phyloP scores from a whole-genome alignment of 768 basidiomycete species.

The Rhodotorula kratochvilovae region DNA sequence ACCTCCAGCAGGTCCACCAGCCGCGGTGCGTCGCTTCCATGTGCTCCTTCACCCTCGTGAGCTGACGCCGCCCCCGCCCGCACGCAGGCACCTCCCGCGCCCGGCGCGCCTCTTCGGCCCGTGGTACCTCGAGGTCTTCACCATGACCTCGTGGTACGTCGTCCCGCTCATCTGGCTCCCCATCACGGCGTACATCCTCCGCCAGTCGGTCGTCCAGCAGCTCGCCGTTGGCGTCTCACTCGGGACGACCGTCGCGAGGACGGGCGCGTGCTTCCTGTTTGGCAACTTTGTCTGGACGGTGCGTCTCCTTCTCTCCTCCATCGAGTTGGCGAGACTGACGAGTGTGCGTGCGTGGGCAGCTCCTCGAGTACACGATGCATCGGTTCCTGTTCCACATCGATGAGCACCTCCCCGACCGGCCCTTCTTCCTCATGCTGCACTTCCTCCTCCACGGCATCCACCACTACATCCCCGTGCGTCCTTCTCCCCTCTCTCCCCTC shows the following conservation, averaged over 20 bases:
- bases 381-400: slow-evolving; percentile 98
- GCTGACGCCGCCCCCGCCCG: neutral
- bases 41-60: slow-evolving; percentile 47
- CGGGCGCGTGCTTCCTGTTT: slow-evolving; percentile 65
- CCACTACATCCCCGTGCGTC: slow-evolving; percentile 81
- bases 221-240: slow-evolving; percentile 50
- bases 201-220: slow-evolving; percentile 71
- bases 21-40: slow-evolving; percentile 72
- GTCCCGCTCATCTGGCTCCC: slow-evolving; percentile 89
- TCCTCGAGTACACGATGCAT: slow-evolving; percentile 76
- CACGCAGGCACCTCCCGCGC: slow-evolving; percentile 35
- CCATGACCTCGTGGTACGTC: slow-evolving; percentile 86
- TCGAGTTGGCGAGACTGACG: neutral
- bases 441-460: slow-evolving; percentile 93
- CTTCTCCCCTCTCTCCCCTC: too few relatives aligned
- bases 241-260: slow-evolving; percentile 49
- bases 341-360: neutral
- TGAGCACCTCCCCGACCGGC: slow-evolving; percentile 73
- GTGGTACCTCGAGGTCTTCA: slow-evolving; percentile 74
- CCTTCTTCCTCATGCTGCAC: slow-evolving; percentile 73
- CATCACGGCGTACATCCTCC: slow-evolving; percentile 70
- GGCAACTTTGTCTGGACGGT: slow-evolving; percentile 93
- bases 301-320: slow-evolving; percentile 5
- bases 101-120: slow-evolving; percentile 78
- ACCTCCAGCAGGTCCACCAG: slow-evolving; percentile 93